Conservation (phyloP, 768 basidiomycete species). For the Agrocybe chaxingu region DNA sequence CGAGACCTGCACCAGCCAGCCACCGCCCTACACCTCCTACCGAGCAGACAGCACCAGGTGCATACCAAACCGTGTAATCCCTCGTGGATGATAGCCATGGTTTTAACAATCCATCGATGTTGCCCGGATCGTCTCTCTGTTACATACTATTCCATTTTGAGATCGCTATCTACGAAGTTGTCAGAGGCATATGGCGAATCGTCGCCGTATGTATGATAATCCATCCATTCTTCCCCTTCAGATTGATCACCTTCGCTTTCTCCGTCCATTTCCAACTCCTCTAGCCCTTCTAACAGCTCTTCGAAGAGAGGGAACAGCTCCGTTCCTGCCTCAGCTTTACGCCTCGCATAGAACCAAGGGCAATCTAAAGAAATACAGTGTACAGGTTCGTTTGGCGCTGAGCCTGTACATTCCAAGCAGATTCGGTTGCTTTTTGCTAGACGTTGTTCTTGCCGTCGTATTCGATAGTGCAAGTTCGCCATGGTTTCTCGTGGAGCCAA, state of each 20-base stretch:
- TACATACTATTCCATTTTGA: too few relatives aligned
- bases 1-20: constrained; percentile 24
- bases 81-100: neutral
- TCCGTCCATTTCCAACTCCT: constrained; percentile 16
- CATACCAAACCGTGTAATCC: constrained; percentile 39
- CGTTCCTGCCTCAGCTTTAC: constrained; percentile 47
- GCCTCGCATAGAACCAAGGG: constrained; percentile 74
- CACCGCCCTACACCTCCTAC: constrained; percentile 18
- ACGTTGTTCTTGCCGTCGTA: constrained; percentile 52
- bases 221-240: constrained; percentile 2
- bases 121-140: neutral
- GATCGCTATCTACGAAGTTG: too few relatives aligned
- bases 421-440: constrained; percentile 58
- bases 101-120: neutral
- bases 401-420: constrained; percentile 68
- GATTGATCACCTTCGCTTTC: constrained; percentile 5
- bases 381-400: constrained; percentile 53
- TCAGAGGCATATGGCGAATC: neutral
- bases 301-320: constrained; percentile 32
- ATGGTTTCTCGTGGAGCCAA: constrained; percentile 50
- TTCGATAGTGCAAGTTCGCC: constrained; percentile 50
- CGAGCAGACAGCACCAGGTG: constrained; percentile 30
- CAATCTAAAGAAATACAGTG: constrained; percentile 87
- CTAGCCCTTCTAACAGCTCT: constrained; percentile 32
- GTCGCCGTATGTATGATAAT: neutral